Conservation (phyloP, 2,329 filamentous ascomycete species). For the Venturia effusa region DNA sequence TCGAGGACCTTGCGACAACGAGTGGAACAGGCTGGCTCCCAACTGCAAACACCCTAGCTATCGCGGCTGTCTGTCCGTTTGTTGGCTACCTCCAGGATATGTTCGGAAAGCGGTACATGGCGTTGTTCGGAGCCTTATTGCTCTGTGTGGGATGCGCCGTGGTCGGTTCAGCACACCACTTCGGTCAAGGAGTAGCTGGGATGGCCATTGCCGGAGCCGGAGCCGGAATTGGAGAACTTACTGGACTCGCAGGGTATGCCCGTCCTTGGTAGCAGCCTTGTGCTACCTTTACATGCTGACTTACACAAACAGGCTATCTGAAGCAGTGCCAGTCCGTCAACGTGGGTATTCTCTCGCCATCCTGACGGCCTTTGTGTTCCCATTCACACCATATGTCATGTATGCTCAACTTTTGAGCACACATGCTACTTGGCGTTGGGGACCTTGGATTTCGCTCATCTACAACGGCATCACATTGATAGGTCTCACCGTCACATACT, state of each 20-base stretch:
- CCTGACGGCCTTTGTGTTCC: slow-evolving; percentile 24
- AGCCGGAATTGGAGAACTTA: slow-evolving; percentile 25
- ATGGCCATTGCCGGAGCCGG: slow-evolving; percentile 25
- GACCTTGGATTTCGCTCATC: slow-evolving; percentile 15
- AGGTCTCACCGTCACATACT: slow-evolving; percentile 23
- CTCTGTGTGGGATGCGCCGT: slow-evolving; percentile 23
- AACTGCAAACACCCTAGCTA: slow-evolving; percentile 25
- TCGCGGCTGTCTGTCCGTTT: slow-evolving; percentile 24
- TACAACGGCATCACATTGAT: slow-evolving; percentile 22
- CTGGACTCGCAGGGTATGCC: slow-evolving; percentile 25
- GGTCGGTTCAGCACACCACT: slow-evolving; percentile 21
- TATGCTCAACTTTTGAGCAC: slow-evolving; percentile 23
- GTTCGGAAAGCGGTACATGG: slow-evolving; percentile 25
- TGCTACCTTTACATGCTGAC: neutral
- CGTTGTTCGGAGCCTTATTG: slow-evolving; percentile 21
- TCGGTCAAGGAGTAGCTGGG: slow-evolving; percentile 24
- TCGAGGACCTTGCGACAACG: slow-evolving; percentile 18
- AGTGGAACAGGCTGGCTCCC: slow-evolving; percentile 21
- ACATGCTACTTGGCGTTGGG: slow-evolving; percentile 22
- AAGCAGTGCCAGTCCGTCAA: slow-evolving; percentile 24
- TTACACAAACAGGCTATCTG: slow-evolving; percentile 18
- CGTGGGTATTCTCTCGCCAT: slow-evolving; percentile 24
- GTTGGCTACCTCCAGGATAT: slow-evolving; percentile 26
- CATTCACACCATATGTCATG: slow-evolving; percentile 23
- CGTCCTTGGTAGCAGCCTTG: slow-evolving; percentile 7